Evolutionary conservation across 345 rosid species (phyloP).

Genomic region (Salix arbutifolia): DNA sequence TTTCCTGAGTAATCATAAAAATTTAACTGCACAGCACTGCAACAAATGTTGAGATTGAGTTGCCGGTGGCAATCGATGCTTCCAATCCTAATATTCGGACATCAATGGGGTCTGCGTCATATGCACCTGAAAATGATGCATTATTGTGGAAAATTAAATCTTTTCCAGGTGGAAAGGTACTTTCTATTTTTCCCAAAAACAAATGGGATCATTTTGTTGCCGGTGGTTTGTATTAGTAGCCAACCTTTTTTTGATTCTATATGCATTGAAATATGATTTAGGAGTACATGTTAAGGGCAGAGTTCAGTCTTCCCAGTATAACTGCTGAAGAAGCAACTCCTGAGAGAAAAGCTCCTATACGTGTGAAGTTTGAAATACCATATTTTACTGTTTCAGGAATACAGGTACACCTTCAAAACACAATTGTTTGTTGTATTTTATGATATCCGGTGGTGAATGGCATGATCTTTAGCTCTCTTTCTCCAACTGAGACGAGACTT

Average conservation of each 20-base stretch:
- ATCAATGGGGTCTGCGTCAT: slow-evolving; percentile 88
- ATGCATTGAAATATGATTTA: not conserved
- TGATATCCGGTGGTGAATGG: not conserved
- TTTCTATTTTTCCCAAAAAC: not conserved
- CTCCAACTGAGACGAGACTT: not conserved
- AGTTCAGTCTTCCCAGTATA: slow-evolving; percentile 72
- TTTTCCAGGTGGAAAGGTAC: slow-evolving; percentile 82
- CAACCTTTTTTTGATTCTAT: not conserved
- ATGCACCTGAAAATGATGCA: slow-evolving; percentile 78
- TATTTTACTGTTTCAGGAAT: slow-evolving; percentile 85
- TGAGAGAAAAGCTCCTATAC: slow-evolving; percentile 75
- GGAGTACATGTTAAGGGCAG: slow-evolving; percentile 91
- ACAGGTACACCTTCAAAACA: slow-evolving; percentile 44
- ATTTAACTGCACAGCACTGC: slow-evolving; percentile 46
- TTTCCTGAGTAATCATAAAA: not conserved
- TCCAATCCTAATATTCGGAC: slow-evolving; percentile 85
- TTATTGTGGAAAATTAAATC: slow-evolving; percentile 74
- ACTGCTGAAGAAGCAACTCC: slow-evolving; percentile 66
- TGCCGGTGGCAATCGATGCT: slow-evolving; percentile 74
- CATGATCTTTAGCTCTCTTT: not conserved
- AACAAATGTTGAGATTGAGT: slow-evolving; percentile 62
- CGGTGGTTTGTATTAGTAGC: no score
- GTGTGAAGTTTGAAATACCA: slow-evolving; percentile 79
- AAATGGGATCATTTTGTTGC: not conserved
- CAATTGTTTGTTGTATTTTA: not conserved